Percentiles rank a stretch among this genome's conserved stretches.
These are phyloP conservation scores for Wakefieldia striispora DNA, from an alignment of 768 basidiomycete species.

Conservation along the genomic window DNA sequence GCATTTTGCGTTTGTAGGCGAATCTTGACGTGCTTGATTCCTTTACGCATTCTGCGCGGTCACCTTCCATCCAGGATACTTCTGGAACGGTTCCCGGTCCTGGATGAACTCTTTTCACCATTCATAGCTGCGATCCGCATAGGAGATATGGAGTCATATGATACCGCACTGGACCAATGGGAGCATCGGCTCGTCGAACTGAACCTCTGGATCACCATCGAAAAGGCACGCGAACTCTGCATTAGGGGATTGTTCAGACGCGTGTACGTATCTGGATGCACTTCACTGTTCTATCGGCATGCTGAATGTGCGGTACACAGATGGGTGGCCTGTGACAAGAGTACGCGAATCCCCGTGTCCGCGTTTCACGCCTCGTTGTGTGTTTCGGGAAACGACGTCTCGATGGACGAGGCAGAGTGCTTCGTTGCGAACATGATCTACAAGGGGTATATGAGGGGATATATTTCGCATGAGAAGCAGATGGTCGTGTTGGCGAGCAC, in stretches of 20 bases:
- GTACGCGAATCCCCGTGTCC: conserved; percentile 74
- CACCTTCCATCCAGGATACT: conserved; percentile 77
- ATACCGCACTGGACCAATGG: conserved; percentile 66
- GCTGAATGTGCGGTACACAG: conserved; percentile 37
- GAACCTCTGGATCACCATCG: conserved; percentile 83
- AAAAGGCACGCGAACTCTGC: conserved; percentile 85
- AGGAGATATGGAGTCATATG: conserved; percentile 81
- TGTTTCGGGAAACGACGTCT: conserved; percentile 67
- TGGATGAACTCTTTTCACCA: conserved; percentile 72
- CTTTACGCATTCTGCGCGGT: conserved; percentile 84
- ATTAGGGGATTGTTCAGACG: conserved; percentile 77
- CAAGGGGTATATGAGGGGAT: conserved; percentile 89
- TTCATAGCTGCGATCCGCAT: conserved; percentile 76
- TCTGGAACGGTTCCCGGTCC: conserved; percentile 66
- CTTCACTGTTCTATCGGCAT: not conserved
- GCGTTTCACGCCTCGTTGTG: conserved; percentile 78
- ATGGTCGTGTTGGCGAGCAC: conserved; percentile 85
- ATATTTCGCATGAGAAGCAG: conserved; percentile 94
- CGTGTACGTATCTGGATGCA: conserved; percentile 52
- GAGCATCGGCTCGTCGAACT: conserved; percentile 80
- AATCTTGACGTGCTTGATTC: conserved; percentile 87
- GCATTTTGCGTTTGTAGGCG: conserved; percentile 49
- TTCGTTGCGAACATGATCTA: conserved; percentile 94
- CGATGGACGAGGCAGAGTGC: conserved; percentile 86
- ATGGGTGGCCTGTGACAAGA: conserved; percentile 75